These are phyloP conservation scores for Artomyces pyxidatus DNA, from an alignment of 768 basidiomycete genomes.

Conservation along the genomic window DNA sequence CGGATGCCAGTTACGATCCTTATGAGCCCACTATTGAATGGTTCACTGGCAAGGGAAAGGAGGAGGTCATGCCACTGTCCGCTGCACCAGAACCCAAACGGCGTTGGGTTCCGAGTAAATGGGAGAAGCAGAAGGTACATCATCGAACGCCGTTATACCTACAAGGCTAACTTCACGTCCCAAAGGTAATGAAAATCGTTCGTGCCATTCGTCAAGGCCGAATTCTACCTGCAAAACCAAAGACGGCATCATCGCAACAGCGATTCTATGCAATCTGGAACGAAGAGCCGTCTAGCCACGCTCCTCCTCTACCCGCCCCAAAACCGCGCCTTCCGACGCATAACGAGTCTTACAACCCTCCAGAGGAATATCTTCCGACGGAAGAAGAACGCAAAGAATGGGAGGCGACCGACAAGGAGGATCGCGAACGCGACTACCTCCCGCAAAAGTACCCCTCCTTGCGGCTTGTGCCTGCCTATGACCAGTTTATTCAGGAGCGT, in stretches of 20 bases:
- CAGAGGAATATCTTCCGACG: slow-evolving; percentile 90
- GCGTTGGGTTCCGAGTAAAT: slow-evolving; percentile 95
- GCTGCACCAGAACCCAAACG: slow-evolving; percentile 92
- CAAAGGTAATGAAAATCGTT: slow-evolving; percentile 97
- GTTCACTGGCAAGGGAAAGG: slow-evolving; percentile 95
- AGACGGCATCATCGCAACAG: slow-evolving; percentile 50
- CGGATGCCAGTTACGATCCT: slow-evolving; percentile 83
- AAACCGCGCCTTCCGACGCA: slow-evolving; percentile 85
- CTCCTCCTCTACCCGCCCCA: slow-evolving; percentile 89
- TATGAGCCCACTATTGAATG: slow-evolving; percentile 93
- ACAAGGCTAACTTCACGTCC: not conserved
- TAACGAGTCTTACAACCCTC: slow-evolving; percentile 98
- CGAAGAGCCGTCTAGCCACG: slow-evolving; percentile 65
- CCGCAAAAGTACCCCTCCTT: slow-evolving; percentile 80
- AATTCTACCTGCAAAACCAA: slow-evolving; percentile 86
- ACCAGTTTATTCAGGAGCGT: slow-evolving; percentile 86
- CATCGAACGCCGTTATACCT: not conserved
- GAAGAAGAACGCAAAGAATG: slow-evolving; percentile 75
- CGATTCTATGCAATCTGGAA: slow-evolving; percentile 89
- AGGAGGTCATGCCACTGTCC: slow-evolving; percentile 89
- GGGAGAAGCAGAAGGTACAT: slow-evolving; percentile 96
- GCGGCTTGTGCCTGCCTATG: slow-evolving; percentile 87
- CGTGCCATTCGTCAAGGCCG: slow-evolving; percentile 95
- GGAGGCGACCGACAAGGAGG: slow-evolving; percentile 78
- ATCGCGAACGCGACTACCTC: slow-evolving; percentile 83